These are phyloP conservation scores for Xylariaceae sp. DNA, from an alignment of 2,329 filamentous ascomycete genomes.

Conservation along the genomic window DNA sequence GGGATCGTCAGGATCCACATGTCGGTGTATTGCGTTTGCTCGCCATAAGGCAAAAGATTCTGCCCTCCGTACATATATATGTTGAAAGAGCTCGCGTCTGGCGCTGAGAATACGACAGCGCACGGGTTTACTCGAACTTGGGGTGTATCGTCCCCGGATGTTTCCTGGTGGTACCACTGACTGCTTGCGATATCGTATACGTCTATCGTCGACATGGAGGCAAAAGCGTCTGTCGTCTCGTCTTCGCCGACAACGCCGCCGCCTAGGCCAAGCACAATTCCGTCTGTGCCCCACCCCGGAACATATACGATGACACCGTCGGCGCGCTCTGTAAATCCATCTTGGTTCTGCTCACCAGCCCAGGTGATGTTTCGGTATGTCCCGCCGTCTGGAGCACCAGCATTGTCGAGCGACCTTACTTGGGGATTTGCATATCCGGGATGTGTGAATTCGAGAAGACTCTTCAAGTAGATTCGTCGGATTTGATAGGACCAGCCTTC, in stretches of 20 bases:
- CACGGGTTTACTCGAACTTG: slow-evolving; percentile 70
- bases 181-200: slow-evolving; percentile 73
- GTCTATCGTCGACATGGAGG: slow-evolving; percentile 56
- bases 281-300: slow-evolving; percentile 69
- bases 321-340: slow-evolving; percentile 69
- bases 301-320: slow-evolving; percentile 72
- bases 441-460: slow-evolving; percentile 72
- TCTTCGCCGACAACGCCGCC: slow-evolving; percentile 55
- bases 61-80: slow-evolving; percentile 78
- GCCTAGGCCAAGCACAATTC: slow-evolving; percentile 69
- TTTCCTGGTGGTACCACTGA: slow-evolving; percentile 72
- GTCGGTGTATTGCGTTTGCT: slow-evolving; percentile 62
- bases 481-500: slow-evolving; percentile 66
- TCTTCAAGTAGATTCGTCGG: slow-evolving; percentile 67
- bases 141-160: slow-evolving; percentile 56
- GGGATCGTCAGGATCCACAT: slow-evolving; percentile 74
- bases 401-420: slow-evolving; percentile 52
- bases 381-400: slow-evolving; percentile 59
- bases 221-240: slow-evolving; percentile 57
- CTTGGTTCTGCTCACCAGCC: slow-evolving; percentile 63
- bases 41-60: slow-evolving; percentile 61
- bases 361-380: slow-evolving; percentile 72
- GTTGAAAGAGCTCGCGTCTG: slow-evolving; percentile 72
- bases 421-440: slow-evolving; percentile 65
- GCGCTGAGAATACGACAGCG: slow-evolving; percentile 64